Conservation (phyloP, 352 stramenopile genomes). For the Globisporangium perplexum region DNA sequence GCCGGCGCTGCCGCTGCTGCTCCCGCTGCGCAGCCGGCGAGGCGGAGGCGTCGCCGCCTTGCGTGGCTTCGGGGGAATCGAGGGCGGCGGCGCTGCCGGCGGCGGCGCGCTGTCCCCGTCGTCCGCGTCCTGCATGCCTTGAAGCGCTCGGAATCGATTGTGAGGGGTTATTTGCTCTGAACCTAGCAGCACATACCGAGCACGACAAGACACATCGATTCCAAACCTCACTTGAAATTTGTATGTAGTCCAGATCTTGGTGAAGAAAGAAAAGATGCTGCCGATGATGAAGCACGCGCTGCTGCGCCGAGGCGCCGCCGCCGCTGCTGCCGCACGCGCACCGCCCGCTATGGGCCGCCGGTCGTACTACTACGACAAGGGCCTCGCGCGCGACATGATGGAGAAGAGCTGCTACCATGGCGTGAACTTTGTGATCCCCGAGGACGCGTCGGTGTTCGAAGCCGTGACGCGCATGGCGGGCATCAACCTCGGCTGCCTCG, state of each 20-base stretch:
- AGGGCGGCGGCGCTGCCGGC: background rate
- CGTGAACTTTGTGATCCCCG: constrained; percentile 93
- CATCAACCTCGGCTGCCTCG: constrained; percentile 91
- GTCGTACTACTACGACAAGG: constrained; percentile 70
- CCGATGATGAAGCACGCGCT: background rate
- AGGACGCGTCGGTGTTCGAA: constrained; percentile 92
- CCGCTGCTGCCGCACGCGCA: background rate
- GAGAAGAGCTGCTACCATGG: constrained; percentile 92
- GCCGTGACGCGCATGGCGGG: constrained; percentile 93
- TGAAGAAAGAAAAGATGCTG: background rate
- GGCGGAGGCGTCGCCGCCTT: constrained; percentile 19
- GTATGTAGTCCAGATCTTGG: background rate
- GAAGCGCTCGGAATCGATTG: background rate
- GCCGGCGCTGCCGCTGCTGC: constrained; percentile 37
- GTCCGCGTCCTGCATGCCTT: background rate
- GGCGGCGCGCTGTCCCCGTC: background rate
- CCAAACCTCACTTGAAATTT: background rate
- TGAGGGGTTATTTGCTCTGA: background rate
- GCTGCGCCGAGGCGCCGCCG: background rate
- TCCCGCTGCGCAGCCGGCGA: constrained; percentile 44
- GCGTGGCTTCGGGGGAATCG: constrained; percentile 31
- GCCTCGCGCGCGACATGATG: constrained; percentile 88
- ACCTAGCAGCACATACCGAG: too few species aligned
- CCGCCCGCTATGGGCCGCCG: constrained; percentile 2
- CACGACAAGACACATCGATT: too few species aligned